Base-by-base conservation (phyloP, 2,329 filamentous ascomycete genomes). In the Pezicula neosporulosa region DNA sequence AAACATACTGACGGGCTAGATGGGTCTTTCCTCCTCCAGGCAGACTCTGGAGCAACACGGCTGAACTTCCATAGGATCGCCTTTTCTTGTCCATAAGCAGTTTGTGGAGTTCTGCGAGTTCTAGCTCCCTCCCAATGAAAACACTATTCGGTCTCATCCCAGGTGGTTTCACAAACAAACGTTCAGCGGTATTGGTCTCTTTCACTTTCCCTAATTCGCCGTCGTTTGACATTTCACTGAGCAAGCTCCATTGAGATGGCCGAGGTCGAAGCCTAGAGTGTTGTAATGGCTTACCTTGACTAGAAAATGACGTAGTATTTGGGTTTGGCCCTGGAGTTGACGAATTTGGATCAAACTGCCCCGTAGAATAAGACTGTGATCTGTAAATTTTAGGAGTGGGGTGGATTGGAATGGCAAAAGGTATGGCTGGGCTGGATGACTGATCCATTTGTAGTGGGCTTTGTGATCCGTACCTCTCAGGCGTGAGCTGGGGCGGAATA, bases 351-450 rank as follows among this genome's bases (percentile, higher is more conserved):
- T 96, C 91, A 54, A 91, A 76, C 66, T 97, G 92, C 4, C 92
- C 92, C 44, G 96, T 93, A 0, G 93, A 97, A 69, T 97, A 97
- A 4, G 94, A 97, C 69, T 97, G 90, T 6, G 94, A 99, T 41
- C 94, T 86, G 62, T 96, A 94, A 1, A 90, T 91, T 70, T 97
- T 97, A 2, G 89, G 89, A 0, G 90, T 94, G 1, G 93, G 91
- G 56, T 96, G 89, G 18, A 96, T 77, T 4, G 91, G 91, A 59
- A 96, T 95, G 6, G 89, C 81, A 63, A 96, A 96, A 1, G 90
- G 89, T 49, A 96, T 88, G 56, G 93, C 83, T 59, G 77, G 70
- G 56, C 80, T 85, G 41, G 74, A 73, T 33, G 68, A 77, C 60
- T 68, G 77, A 60, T 80, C 80, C 64, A 76, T 76, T 44, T 73